These are phyloP conservation scores for Aureobasidium melanogenum DNA, from an alignment of 2,329 filamentous ascomycete species.

Conservation along the genomic window DNA sequence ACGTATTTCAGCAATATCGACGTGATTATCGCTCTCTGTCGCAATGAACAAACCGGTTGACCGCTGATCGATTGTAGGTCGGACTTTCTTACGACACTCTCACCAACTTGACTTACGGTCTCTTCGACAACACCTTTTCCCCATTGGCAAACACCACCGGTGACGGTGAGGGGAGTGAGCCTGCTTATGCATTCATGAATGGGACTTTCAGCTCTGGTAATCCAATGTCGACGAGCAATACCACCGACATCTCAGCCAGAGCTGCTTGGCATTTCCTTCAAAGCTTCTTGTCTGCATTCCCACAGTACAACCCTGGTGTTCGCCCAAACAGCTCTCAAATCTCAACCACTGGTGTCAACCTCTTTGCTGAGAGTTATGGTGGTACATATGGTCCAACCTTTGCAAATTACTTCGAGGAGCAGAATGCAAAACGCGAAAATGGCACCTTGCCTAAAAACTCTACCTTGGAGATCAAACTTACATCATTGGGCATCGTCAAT, in stretches of 20 bases:
- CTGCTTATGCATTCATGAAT: slow-evolving; percentile 33
- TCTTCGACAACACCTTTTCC: slow-evolving; percentile 34
- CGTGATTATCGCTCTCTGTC: background rate
- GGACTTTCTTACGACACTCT: slow-evolving; percentile 58
- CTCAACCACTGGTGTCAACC: slow-evolving; percentile 46
- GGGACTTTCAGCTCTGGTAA: slow-evolving; percentile 57
- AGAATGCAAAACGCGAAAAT: slow-evolving; percentile 50
- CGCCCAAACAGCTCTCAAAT: slow-evolving; percentile 26
- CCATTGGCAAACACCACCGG: slow-evolving; percentile 25
- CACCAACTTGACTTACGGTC: slow-evolving; percentile 51
- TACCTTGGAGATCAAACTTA: slow-evolving; percentile 52
- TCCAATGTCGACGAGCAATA: slow-evolving; percentile 23
- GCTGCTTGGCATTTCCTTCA: slow-evolving; percentile 60
- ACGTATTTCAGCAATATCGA: background rate
- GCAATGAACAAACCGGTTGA: background rate
- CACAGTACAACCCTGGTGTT: slow-evolving; percentile 33
- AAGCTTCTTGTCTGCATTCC: slow-evolving; percentile 41
- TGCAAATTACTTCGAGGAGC: slow-evolving; percentile 47
- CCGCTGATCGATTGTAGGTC: slow-evolving; percentile 28
- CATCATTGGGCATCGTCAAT: slow-evolving; percentile 61
- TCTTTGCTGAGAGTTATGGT: slow-evolving; percentile 54
- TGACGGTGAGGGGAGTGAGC: slow-evolving; percentile 16
- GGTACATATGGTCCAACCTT: slow-evolving; percentile 63
- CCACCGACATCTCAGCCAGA: slow-evolving; percentile 27
- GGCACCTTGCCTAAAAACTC: slow-evolving; percentile 41